Evolutionary conservation across 192 early-diverging fungal genomes (phyloP).

Genomic region (Rhizoclosmatium globosum): DNA sequence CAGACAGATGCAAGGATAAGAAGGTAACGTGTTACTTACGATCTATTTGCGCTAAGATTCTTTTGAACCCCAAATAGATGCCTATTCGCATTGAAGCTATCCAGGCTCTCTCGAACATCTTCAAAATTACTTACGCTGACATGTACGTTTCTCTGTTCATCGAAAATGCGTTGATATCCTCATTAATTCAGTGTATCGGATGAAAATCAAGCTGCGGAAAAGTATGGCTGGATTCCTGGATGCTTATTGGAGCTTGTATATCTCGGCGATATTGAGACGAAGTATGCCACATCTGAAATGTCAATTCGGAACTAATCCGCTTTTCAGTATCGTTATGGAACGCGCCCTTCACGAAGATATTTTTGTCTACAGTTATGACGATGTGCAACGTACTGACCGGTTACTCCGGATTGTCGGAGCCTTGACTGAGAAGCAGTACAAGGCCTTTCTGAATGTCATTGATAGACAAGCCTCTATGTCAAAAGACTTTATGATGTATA

Average conservation of each 20-base stretch:
- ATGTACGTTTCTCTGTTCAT: slow-evolving; percentile 55
- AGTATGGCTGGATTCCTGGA: slow-evolving; percentile 86
- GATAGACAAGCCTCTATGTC: slow-evolving; percentile 71
- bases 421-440: slow-evolving; percentile 72
- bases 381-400: slow-evolving; percentile 67
- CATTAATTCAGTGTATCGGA: slow-evolving; percentile 34
- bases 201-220: slow-evolving; percentile 62
- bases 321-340: slow-evolving; percentile 59
- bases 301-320: background rate
- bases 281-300: slow-evolving; percentile 43
- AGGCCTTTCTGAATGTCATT: slow-evolving; percentile 80
- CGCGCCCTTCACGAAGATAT: slow-evolving; percentile 67
- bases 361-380: slow-evolving; percentile 66
- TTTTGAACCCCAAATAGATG: slow-evolving; percentile 34
- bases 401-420: slow-evolving; percentile 71
- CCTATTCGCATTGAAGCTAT: slow-evolving; percentile 81
- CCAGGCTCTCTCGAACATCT: slow-evolving; percentile 73
- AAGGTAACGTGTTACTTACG: slow-evolving; percentile 53
- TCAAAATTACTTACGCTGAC: slow-evolving; percentile 74
- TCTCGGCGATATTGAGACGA: slow-evolving; percentile 81
- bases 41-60: background rate
- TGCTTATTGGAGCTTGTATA: slow-evolving; percentile 85
- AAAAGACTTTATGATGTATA: slow-evolving; percentile 61
- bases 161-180: slow-evolving; percentile 8
- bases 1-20: slow-evolving; percentile 89